Evolutionary conservation across 768 basidiomycete genomes (phyloP), one percentile per base, ranked within the genome.

Genomic region (Termitomyces sp.): DNA sequence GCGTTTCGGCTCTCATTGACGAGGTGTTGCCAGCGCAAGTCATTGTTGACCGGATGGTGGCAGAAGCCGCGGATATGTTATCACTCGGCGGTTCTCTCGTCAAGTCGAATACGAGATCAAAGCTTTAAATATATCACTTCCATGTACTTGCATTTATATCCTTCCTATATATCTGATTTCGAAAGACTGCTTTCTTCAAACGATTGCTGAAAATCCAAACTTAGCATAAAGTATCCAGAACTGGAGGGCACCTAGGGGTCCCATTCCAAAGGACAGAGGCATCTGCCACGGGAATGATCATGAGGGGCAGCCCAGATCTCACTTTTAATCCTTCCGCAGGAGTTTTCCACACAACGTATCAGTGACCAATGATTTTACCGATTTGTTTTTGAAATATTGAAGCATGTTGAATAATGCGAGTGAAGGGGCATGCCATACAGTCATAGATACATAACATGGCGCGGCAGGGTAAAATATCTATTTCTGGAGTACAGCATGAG

Each of bases 1-100:
- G 85, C 58, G 92, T 95, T 35, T 82, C 91, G 15, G 87, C 81
- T 28, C 77, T 90, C 49, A 87, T 92, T 60, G 69, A 89, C 59
- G 91, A 95, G 1, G 74, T 96, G 38, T 79, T 87, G 12, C 92
- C 95, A 6, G 95, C 94, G 7, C 85, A 93, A 76, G 79, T 80
- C 54, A 96, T 96, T 65, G 79, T 94, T 52, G 91, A 94, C 33
- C 80, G 81, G 61, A 95, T 96, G 93, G 75, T 82, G 6, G 66
- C 70, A 13, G 73, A 79, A 9, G 81, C 79, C 20, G 75, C 73
- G 11, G 65, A 67, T 18, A 68, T 76, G 59, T 55, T 82, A 32
- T 65, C 76, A 53, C 65, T 66, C 45, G 78, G 78, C 57, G 76
- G 71, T 11, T 67, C 73, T 35, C 61, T 73, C 56, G 75, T 80